A percentile compares a stretch with the other conserved stretches of the same genome.
phyloP scores from a whole-genome alignment of 495 filamentous ascomycete species.

The Penicillium coffeae region DNA sequence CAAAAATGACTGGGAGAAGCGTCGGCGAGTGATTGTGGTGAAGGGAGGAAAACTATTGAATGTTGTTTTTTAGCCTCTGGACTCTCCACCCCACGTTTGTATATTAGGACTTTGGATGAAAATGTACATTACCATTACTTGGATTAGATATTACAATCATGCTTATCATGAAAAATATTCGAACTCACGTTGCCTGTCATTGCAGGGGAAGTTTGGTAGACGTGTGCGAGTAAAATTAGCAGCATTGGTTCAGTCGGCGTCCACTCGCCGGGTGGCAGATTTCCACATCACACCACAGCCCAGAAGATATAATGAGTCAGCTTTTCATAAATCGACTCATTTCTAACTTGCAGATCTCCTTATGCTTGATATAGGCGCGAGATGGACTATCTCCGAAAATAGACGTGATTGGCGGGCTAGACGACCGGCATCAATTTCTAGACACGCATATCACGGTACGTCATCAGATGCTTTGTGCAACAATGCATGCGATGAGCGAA shows the following conservation, averaged over 20 bases:
- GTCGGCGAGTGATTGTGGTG: constrained; percentile 42
- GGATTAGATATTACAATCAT: neutral
- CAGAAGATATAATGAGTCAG: no score
- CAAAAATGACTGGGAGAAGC: constrained; percentile 46
- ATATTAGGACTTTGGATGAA: neutral
- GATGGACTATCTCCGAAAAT: neutral
- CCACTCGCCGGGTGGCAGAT: no score
- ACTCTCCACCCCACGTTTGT: neutral
- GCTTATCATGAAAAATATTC: no score
- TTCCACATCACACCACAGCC: no score
- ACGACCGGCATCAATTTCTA: neutral
- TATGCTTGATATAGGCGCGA: neutral
- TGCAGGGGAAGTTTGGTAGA: no score
- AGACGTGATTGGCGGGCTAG: neutral
- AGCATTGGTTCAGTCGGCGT: no score
- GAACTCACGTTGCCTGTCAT: no score
- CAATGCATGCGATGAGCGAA: no score
- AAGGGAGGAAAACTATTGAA: constrained; percentile 48
- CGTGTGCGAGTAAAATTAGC: no score
- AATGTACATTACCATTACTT: constrained; percentile 3
- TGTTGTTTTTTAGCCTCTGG: constrained; percentile 31
- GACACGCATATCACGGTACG: neutral
- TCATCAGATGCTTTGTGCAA: no score
- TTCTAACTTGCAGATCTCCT: no score
- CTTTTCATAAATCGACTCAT: no score